These are phyloP conservation scores for Onygena corvina DNA, from an alignment of 2,329 filamentous ascomycete genomes.

Conservation along the genomic window DNA sequence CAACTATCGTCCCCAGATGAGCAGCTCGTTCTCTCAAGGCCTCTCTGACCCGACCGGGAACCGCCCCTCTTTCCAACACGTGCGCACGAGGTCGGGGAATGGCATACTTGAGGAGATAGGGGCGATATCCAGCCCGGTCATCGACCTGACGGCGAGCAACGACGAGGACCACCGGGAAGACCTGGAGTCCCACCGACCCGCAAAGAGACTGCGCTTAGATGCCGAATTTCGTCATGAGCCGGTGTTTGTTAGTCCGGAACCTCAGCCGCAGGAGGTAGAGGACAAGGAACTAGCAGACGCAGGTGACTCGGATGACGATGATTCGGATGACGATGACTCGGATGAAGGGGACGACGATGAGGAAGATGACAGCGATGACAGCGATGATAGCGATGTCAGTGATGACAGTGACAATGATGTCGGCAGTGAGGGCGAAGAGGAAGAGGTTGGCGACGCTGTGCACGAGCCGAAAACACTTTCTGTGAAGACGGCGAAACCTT, in stretches of 20 bases:
- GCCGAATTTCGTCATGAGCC: constrained; percentile 8
- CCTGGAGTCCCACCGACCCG: constrained; percentile 27
- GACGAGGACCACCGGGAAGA: constrained; percentile 24
- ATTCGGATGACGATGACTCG: no score
- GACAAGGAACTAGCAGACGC: not conserved
- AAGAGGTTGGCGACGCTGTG: not conserved
- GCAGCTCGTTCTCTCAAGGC: constrained; percentile 13
- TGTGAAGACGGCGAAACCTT: constrained; percentile 8
- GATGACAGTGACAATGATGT: no score
- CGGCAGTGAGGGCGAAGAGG: no score
- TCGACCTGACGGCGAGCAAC: constrained; percentile 26
- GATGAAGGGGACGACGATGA: not conserved
- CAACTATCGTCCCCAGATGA: constrained; percentile 26
- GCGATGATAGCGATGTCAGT: no score
- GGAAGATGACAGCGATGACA: no score
- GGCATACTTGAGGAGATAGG: not conserved
- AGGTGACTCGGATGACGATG: no score
- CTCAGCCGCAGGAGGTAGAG: not conserved
- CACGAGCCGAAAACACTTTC: constrained; percentile 14
- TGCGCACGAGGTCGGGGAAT: not conserved
- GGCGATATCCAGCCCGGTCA: constrained; percentile 21
- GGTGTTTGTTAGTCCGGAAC: not conserved
- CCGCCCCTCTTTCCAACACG: not conserved
- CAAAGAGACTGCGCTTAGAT: constrained; percentile 30
- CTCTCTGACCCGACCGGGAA: not conserved